Evolutionary conservation across 805 yeast genomes (phyloP).

Genomic region (Starmerella khaoyaiensis): DNA sequence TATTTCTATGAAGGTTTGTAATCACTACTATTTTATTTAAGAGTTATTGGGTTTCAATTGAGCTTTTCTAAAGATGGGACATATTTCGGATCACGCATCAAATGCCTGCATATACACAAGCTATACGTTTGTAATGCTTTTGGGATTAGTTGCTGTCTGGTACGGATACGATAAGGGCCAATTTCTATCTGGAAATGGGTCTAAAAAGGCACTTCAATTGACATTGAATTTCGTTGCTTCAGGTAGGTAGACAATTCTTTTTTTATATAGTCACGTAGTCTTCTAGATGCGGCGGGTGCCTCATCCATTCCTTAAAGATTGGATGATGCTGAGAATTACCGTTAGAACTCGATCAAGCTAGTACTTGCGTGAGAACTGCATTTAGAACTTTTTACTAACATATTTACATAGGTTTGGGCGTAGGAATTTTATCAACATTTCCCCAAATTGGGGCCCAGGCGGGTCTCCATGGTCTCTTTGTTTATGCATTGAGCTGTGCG

Average conservation of each 20-base stretch:
- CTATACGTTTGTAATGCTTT: conserved; percentile 40
- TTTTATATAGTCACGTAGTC: background rate
- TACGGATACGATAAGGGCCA: conserved; percentile 38
- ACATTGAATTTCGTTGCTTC: conserved; percentile 84
- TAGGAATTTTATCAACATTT: conserved; percentile 75
- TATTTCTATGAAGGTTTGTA: too few relatives aligned
- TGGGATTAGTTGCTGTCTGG: conserved; percentile 52
- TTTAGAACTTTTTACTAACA: conserved; percentile 19
- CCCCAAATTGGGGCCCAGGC: conserved; percentile 75
- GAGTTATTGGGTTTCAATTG: too few relatives aligned
- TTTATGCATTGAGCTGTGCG: conserved; percentile 67
- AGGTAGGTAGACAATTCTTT: conserved; percentile 32
- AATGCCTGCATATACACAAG: conserved; percentile 54
- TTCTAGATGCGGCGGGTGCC: conserved; percentile 19
- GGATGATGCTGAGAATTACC: conserved; percentile 56
- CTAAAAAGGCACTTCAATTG: conserved; percentile 67
- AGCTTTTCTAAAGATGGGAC: conserved; percentile 31
- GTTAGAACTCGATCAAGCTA: conserved; percentile 70
- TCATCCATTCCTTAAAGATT: background rate
- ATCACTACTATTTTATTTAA: too few relatives aligned
- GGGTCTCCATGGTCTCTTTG: conserved; percentile 78
- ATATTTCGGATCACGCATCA: conserved; percentile 40
- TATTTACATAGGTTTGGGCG: conserved; percentile 53
- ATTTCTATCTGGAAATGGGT: conserved; percentile 66
- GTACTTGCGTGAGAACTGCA: conserved; percentile 66